A percentile compares a stretch with the other conserved stretches of the same genome.
Conservation (phyloP, 371 early-diverging fungal species). For the Capillidium heterosporum region DNA sequence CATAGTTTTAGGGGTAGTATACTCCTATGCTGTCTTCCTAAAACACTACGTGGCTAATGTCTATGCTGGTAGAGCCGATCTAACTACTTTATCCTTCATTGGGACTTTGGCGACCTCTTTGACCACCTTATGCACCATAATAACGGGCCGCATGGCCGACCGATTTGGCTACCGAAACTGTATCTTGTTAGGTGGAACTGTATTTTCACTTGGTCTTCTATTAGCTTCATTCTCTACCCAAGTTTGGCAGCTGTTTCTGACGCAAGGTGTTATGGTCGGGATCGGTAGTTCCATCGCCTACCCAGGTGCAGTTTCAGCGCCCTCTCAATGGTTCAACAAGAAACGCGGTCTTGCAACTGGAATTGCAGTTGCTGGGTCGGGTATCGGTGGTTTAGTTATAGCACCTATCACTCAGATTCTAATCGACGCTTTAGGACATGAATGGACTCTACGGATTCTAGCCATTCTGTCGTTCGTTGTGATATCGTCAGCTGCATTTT, state of each 20-base stretch:
- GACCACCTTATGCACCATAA: not conserved
- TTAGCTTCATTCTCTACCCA: conserved; percentile 1
- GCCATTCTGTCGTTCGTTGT: conserved; percentile 30
- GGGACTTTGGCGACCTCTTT: not conserved
- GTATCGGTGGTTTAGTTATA: conserved; percentile 56
- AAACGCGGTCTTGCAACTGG: conserved; percentile 56
- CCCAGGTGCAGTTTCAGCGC: conserved; percentile 31
- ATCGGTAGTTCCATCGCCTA: conserved; percentile 27
- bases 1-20: conserved; percentile 25
- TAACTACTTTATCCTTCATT: not conserved
- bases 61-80: not conserved
- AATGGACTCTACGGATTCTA: conserved; percentile 38
- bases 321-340: conserved; percentile 54
- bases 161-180: not conserved
- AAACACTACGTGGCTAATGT: conserved; percentile 11
- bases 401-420: conserved; percentile 33
- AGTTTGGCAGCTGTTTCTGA: conserved; percentile 32
- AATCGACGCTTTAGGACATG: conserved; percentile 29
- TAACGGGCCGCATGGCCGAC: not conserved
- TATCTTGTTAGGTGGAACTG: not conserved
- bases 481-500: conserved; percentile 11
- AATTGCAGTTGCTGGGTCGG: conserved; percentile 52
- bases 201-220: not conserved
- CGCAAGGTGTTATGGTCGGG: conserved; percentile 28
- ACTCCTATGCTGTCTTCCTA: conserved; percentile 33